phyloP scores from a whole-genome alignment of 805 yeast species.

The Kluyveromyces siamensis region DNA sequence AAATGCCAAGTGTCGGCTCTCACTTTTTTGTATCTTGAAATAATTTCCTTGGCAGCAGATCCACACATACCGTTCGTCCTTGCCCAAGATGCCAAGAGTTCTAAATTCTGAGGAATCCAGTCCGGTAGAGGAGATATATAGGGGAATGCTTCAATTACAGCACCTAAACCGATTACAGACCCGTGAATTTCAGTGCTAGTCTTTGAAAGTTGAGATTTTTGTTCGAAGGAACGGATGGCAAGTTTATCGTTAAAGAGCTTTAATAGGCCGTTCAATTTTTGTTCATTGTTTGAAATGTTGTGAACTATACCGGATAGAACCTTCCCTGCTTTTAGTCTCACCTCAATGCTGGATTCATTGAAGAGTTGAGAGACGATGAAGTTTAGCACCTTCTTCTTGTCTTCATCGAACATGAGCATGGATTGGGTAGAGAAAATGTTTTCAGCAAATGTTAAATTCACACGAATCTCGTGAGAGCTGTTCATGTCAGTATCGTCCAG shows the following conservation, averaged over 20 bases:
- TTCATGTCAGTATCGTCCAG: slow-evolving; percentile 31
- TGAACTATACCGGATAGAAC: slow-evolving; percentile 79
- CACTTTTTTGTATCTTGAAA: slow-evolving; percentile 80
- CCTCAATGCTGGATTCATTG: slow-evolving; percentile 58
- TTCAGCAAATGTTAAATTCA: slow-evolving; percentile 62
- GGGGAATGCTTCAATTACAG: slow-evolving; percentile 82
- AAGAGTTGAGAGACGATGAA: slow-evolving; percentile 42
- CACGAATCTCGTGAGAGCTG: slow-evolving; percentile 53
- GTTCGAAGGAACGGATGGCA: slow-evolving; percentile 17
- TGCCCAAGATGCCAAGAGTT: slow-evolving; percentile 61
- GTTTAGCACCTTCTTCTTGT: slow-evolving; percentile 41
- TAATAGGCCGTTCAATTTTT: slow-evolving; percentile 30
- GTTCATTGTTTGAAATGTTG: slow-evolving; percentile 39
- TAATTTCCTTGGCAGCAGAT: slow-evolving; percentile 67
- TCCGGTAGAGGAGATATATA: slow-evolving; percentile 83
- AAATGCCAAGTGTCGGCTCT: slow-evolving; percentile 96
- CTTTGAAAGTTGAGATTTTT: slow-evolving; percentile 29
- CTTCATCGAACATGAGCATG: slow-evolving; percentile 39
- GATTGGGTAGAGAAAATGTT: slow-evolving; percentile 63
- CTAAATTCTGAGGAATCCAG: slow-evolving; percentile 76
- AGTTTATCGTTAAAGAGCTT: slow-evolving; percentile 31
- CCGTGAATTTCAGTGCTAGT: slow-evolving; percentile 57
- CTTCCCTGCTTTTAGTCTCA: slow-evolving; percentile 62
- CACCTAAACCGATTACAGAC: slow-evolving; percentile 81
- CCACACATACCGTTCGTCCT: slow-evolving; percentile 74